Conservation (phyloP, 495 filamentous ascomycete genomes). For the Neurospora sublineolata region DNA sequence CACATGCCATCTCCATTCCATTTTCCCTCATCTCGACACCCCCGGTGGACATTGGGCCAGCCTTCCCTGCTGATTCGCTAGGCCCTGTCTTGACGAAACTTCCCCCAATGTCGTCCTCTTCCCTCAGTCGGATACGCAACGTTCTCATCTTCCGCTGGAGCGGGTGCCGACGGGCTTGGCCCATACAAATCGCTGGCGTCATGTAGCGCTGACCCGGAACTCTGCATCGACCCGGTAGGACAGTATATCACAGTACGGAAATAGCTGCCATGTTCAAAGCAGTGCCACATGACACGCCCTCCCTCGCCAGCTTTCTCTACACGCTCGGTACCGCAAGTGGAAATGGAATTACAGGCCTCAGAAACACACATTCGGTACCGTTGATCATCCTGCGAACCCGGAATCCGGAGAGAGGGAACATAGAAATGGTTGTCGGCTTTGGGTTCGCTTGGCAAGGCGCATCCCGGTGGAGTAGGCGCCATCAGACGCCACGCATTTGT, state of each 20-base stretch:
- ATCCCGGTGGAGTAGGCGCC: neutral
- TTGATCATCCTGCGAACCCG: neutral
- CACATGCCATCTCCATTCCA: neutral
- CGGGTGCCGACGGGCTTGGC: neutral
- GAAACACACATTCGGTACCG: neutral
- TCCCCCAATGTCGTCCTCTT: no score
- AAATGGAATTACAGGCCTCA: neutral
- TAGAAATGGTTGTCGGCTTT: neutral
- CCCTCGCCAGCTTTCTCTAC: neutral
- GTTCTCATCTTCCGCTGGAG: neutral
- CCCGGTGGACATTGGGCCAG: neutral
- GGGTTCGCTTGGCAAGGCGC: neutral
- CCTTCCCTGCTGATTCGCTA: neutral
- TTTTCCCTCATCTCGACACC: neutral
- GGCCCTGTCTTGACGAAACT: neutral
- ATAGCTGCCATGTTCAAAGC: neutral
- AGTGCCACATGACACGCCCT: neutral
- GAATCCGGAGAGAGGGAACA: neutral
- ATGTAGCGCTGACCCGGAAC: neutral
- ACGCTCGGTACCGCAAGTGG: neutral
- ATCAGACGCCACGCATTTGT: neutral
- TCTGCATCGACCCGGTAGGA: neutral
- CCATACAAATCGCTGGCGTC: neutral
- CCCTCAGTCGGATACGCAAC: no score
- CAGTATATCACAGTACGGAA: neutral